These are phyloP conservation scores for Erodium trifolium DNA, from an alignment of 441 rosid genomes.

Conservation along the genomic window DNA sequence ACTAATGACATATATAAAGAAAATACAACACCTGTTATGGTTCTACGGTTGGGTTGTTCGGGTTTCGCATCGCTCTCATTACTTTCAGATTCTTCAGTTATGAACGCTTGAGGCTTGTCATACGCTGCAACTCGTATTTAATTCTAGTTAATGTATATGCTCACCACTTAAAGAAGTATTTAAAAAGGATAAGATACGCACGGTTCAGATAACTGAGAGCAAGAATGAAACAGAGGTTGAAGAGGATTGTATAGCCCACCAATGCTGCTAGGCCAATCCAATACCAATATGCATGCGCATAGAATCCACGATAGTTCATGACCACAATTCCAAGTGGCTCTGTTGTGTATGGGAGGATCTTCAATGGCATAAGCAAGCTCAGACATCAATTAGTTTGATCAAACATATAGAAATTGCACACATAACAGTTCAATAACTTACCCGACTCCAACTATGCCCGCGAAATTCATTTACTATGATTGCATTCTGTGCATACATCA, in stretches of 20 bases:
- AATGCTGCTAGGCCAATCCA: slow-evolving; percentile 60
- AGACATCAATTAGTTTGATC: no score
- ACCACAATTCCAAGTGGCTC: slow-evolving; percentile 45
- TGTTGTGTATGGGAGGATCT: slow-evolving; percentile 28
- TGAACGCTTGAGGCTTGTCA: slow-evolving; percentile 47
- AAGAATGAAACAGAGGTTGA: slow-evolving; percentile 41
- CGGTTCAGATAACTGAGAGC: slow-evolving; percentile 54
- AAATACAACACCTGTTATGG: no score
- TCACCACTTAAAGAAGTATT: no score
- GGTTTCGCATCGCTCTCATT: no score
- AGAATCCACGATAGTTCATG: slow-evolving; percentile 42
- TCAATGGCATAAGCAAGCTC: no score
- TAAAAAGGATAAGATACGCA: not conserved
- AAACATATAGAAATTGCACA: not conserved
- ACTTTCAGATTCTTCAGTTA: slow-evolving; percentile 31
- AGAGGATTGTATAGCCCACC: slow-evolving; percentile 42
- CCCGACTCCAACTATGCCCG: slow-evolving; percentile 62
- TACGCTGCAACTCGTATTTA: slow-evolving; percentile 39
- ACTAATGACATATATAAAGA: no score
- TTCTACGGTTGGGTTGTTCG: no score
- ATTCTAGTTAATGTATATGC: no score
- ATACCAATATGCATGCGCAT: slow-evolving; percentile 48
- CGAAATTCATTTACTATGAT: slow-evolving; percentile 61
- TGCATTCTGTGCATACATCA: slow-evolving; percentile 62
- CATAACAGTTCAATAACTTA: slow-evolving; percentile 17